These are phyloP conservation scores for Scorias spongiosa DNA, from an alignment of 2,329 filamentous ascomycete genomes.

Conservation along the genomic window DNA sequence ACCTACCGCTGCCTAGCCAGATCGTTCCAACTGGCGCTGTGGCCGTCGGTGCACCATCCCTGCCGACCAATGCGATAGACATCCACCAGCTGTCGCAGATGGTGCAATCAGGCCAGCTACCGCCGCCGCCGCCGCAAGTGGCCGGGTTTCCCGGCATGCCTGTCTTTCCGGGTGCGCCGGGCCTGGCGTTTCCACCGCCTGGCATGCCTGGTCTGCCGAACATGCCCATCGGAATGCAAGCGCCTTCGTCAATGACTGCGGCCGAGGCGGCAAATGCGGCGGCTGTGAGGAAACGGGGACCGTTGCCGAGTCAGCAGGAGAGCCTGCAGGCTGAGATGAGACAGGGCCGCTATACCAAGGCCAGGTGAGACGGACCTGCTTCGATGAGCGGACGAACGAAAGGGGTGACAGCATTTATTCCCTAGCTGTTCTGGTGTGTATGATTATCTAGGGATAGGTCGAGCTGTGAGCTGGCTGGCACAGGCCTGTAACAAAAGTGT, in stretches of 20 bases:
- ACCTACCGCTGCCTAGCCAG: slow-evolving; percentile 10
- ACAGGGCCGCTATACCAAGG: slow-evolving; percentile 33
- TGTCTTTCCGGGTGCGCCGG: slow-evolving; percentile 22
- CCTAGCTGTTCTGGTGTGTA: no score
- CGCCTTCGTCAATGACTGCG: slow-evolving; percentile 1
- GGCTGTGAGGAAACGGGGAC: slow-evolving; percentile 44
- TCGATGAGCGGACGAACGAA: no score
- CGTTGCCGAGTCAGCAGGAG: slow-evolving; percentile 71
- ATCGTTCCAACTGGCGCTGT: slow-evolving; percentile 5
- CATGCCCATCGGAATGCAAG: slow-evolving; percentile 2
- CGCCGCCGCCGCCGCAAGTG: slow-evolving; percentile 13
- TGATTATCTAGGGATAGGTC: no score
- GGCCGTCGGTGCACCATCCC: slow-evolving; percentile 6
- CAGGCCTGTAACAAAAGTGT: no score
- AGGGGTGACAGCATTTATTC: no score
- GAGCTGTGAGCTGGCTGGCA: no score
- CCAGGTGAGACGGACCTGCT: slow-evolving; percentile 14
- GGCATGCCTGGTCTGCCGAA: slow-evolving; percentile 16
- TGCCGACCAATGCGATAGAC: slow-evolving; percentile 15
- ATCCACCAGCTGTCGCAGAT: slow-evolving; percentile 18
- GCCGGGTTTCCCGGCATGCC: slow-evolving; percentile 13
- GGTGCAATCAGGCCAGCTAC: slow-evolving; percentile 13
- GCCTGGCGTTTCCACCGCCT: slow-evolving; percentile 9
- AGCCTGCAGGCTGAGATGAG: slow-evolving; percentile 65
- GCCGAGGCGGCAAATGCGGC: slow-evolving; percentile 9